Conservation (phyloP, 352 stramenopile species). For the Pythium coloratum region DNA sequence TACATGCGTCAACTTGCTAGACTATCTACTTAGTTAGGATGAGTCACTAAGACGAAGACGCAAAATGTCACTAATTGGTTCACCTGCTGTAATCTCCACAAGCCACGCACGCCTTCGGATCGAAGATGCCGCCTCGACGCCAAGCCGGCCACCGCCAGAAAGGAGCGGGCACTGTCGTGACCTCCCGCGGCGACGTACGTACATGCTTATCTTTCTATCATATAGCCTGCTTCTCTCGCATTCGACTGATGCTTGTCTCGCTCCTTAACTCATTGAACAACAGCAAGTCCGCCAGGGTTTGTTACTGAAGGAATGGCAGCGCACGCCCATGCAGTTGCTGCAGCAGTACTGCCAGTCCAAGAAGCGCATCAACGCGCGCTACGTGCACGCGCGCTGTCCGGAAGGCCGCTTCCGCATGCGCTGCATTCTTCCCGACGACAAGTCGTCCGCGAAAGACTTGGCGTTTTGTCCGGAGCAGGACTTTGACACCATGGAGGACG, state of each 20-base stretch:
- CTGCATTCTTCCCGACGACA: constrained; percentile 92
- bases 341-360: constrained; percentile 93
- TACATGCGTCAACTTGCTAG: not conserved
- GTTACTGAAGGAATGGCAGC: constrained; percentile 92
- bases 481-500: constrained; percentile 81
- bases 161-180: constrained; percentile 86
- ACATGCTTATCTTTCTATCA: not conserved
- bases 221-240: not conserved
- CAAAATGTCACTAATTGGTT: constrained; percentile 15
- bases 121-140: constrained; percentile 20
- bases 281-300: constrained; percentile 79
- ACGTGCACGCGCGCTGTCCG: constrained; percentile 47
- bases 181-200: constrained; percentile 72
- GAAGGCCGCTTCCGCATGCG: constrained; percentile 48
- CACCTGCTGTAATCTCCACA: not conserved
- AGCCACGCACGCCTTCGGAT: not conserved
- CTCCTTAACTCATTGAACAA: not conserved
- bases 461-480: constrained; percentile 89
- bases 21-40: not conserved
- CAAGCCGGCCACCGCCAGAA: constrained; percentile 78
- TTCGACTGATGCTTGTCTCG: not conserved
- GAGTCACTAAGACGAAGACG: constrained; percentile 2
- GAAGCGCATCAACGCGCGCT: constrained; percentile 83
- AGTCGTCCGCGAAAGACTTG: constrained; percentile 94
- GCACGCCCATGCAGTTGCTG: constrained; percentile 93